Evolutionary conservation across 1,284 basidiomycete species (phyloP).

Genomic region (Malassezia brasiliensis): DNA sequence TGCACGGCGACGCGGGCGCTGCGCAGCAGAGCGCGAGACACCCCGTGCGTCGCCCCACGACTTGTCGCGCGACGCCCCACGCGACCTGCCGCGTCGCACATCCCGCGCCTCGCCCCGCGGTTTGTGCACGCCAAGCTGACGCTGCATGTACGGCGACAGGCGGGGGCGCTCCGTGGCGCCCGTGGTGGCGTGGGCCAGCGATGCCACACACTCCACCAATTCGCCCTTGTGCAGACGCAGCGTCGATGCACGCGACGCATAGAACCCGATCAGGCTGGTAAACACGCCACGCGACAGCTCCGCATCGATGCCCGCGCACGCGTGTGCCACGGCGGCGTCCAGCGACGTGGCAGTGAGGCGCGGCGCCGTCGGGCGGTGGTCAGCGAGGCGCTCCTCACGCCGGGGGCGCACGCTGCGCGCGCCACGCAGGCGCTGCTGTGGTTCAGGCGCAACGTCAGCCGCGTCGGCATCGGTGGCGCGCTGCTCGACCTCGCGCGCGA

Average conservation of each 20-base stretch:
- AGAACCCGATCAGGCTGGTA: conserved; percentile 28
- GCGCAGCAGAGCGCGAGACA: too few relatives aligned
- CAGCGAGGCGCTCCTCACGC: conserved; percentile 44
- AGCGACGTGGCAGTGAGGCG: conserved; percentile 7
- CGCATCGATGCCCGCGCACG: conserved; percentile 16
- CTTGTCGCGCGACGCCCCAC: too few relatives aligned
- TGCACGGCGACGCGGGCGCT: not conserved
- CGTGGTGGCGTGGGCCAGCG: not conserved
- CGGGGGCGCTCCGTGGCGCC: not conserved
- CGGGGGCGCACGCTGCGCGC: conserved; percentile 36
- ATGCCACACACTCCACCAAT: not conserved
- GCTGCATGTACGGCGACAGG: not conserved
- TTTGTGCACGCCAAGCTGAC: not conserved
- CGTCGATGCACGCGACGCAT: conserved; percentile 10
- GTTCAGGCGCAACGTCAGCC: not conserved
- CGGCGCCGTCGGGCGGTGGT: conserved; percentile 12
- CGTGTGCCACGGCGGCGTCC: conserved; percentile 4
- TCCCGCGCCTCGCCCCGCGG: not conserved
- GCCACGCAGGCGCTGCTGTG: not conserved
- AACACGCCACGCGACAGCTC: conserved; percentile 5
- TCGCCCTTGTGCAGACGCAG: conserved; percentile 4
- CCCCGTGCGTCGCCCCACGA: too few relatives aligned
- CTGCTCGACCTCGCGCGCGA: not conserved
- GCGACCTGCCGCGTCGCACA: too few relatives aligned
- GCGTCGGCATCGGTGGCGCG: not conserved